Base-by-base conservation (phyloP, 345 rosid species). In the Hevea brasiliensis region DNA sequence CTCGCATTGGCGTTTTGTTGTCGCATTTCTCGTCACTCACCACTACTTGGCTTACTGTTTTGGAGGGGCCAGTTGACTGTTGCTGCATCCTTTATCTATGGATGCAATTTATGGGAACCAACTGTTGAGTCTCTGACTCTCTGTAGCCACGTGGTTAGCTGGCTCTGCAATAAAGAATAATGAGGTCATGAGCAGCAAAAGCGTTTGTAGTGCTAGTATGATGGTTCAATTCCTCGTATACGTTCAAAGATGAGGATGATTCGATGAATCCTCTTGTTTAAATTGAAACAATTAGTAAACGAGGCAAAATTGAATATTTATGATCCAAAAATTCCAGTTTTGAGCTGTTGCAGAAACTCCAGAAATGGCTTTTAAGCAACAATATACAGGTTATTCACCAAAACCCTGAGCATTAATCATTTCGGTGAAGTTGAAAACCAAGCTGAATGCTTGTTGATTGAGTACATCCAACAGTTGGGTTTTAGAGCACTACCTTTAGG, bases 1-100 rank as follows among this genome's bases (percentile, higher is more conserved):
- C 12, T 58, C 65, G 71, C 67, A 72, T 66, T 27, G 72, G 65
- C 63, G 32, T 2, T 32, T 32, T 1, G 37, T 32, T 48, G 42
- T 66, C 41, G 1, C 27, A 23, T 45, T 45, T 61, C 62, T 60
- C 69, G 56, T 26, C 35, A 32, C 37, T 32, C 37, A 4, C 4
- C 37, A 32, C 37, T 32, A 32, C 37, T 32, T 32, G 37, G 37
- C 37, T 4, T 32, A 32, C 37, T 4, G 37, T 32, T 32, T 32
- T 32, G 37, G 37, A 1, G 4, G 21, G 40, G n/a, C 53, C 29
- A 32, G 42, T 32, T 32, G 37, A 4, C 37, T 26, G 68, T n/a
- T 45, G 61, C 32, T 41, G 66, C 24, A 8, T 29, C 21, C 27
- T 23, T 40, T 41, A 35, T 1, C 60, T 24, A 42, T 26, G 29